Conservation (phyloP, 108 stramenopile species). For the Schizochytrium sp. region DNA sequence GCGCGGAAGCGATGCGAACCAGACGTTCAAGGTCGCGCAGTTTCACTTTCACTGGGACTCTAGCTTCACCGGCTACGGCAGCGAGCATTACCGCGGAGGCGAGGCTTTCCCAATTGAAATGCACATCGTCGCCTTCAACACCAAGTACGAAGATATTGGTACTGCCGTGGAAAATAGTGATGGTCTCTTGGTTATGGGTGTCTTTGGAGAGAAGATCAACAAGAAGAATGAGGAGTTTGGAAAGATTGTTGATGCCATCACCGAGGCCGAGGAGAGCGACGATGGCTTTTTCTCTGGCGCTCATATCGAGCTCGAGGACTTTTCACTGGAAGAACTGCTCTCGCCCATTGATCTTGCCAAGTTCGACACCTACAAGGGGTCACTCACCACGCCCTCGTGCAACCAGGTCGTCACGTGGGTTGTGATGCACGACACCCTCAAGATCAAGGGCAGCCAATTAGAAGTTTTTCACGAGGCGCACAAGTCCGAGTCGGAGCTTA, state of each 20-base stretch:
- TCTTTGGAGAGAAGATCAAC: neutral
- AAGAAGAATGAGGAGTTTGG: neutral
- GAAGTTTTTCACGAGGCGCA: neutral
- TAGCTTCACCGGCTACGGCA: neutral
- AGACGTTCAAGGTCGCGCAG: neutral
- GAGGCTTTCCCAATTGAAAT: neutral
- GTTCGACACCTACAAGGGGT: neutral
- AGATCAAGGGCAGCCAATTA: neutral
- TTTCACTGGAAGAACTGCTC: neutral
- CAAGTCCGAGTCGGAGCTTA: neutral
- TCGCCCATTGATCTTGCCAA: neutral
- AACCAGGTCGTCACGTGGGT: neutral
- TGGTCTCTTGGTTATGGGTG: neutral
- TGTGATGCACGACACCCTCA: neutral
- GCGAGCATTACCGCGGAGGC: neutral
- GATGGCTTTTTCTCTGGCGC: neutral
- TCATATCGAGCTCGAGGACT: neutral
- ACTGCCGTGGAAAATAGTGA: neutral
- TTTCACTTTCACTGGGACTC: constrained; percentile 14
- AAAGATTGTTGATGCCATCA: neutral
- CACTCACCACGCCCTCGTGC: neutral
- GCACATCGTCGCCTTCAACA: neutral
- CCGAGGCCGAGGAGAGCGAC: neutral
- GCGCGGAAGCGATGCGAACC: neutral
- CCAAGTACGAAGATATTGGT: neutral